Evolutionary conservation across 108 stramenopile genomes (phyloP), one percentile per base, ranked within the genome.

Genomic region (Pinguiococcus pyrenoidosus): DNA sequence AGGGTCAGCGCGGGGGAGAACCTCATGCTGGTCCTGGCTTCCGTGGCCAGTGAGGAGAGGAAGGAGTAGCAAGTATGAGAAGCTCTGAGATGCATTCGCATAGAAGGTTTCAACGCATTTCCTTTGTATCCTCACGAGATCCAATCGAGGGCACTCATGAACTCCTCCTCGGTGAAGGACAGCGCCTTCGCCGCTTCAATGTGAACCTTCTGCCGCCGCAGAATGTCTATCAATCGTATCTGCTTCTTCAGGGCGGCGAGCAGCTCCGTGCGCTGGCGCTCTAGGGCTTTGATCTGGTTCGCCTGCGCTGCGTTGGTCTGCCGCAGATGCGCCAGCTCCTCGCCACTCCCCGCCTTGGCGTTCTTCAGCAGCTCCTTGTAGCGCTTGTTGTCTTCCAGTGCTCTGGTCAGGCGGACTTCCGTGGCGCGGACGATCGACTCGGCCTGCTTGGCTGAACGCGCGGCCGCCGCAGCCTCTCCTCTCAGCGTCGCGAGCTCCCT

Each of bases 171-270:
- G 7, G 66, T 64, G 23, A 78, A 76, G 14, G 51, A 23, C 26
- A 81, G 50, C 21, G 74, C 26, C 3, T 49, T 44, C 0, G 80
- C 77, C 5, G 77, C 77, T 46, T 74, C 70, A 7, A 66, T 58
- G 46, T 76, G 80, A 21, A 60, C 23, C 41, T 74, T 67, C 48
- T 78, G 77, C 21, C 75, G 64, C 30, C 78, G 76, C 12, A 81
- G 54, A 4, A 78, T 54, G 23, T 78, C 77, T 3, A 78, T 76
- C 13, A 81, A 34, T 14, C 59, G 74, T 36, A 72, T 49, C 62
- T 78, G 76, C 53, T 76, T 76, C 44, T 69, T 73, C 23, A 76
- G 60, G 12, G 73, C 72, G 23, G 27, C 49, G 20, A 78, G 38
- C 2, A 81, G 46, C 43, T 81, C 77, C 28, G 37, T 33, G 13